Conservation (phyloP, 768 basidiomycete genomes). For the Tulasnella sp. region DNA sequence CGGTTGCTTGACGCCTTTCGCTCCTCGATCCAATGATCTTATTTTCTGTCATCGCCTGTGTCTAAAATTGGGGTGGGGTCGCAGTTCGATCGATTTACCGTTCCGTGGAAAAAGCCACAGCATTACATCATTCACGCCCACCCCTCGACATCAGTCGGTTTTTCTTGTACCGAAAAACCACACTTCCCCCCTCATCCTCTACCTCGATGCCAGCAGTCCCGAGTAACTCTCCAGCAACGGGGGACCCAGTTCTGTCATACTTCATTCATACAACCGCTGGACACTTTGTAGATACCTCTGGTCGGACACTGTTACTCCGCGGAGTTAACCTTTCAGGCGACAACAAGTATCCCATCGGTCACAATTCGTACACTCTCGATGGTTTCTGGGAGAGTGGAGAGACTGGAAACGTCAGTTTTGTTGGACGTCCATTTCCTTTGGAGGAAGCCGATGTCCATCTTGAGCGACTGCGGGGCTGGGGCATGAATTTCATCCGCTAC, state of each 20-base stretch:
- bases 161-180: neutral
- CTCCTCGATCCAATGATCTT: neutral
- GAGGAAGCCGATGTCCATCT: slow-evolving; percentile 41
- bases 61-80: neutral
- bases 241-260: slow-evolving; percentile 16
- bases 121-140: neutral
- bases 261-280: slow-evolving; percentile 18
- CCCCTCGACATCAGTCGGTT: neutral
- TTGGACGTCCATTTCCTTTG: slow-evolving; percentile 39
- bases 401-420: slow-evolving; percentile 38
- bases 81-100: neutral
- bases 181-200: neutral
- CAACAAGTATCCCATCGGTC: slow-evolving; percentile 39
- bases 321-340: slow-evolving; percentile 43
- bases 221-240: slow-evolving; percentile 16
- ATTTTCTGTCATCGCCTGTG: neutral
- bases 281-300: slow-evolving; percentile 33
- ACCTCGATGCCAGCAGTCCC: slow-evolving; percentile 9
- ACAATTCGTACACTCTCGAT: slow-evolving; percentile 36
- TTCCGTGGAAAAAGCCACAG: slow-evolving; percentile 18
- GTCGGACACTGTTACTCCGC: slow-evolving; percentile 39
- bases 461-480: slow-evolving; percentile 40
- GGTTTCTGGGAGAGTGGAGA: slow-evolving; percentile 42
- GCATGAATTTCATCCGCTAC: slow-evolving; percentile 41
- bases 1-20: slow-evolving; percentile 52